Percentiles rank a stretch among this genome's conserved stretches.
Evolutionary conservation across 2,329 filamentous ascomycete genomes (phyloP).

Genomic region (Fusarium longipes): DNA sequence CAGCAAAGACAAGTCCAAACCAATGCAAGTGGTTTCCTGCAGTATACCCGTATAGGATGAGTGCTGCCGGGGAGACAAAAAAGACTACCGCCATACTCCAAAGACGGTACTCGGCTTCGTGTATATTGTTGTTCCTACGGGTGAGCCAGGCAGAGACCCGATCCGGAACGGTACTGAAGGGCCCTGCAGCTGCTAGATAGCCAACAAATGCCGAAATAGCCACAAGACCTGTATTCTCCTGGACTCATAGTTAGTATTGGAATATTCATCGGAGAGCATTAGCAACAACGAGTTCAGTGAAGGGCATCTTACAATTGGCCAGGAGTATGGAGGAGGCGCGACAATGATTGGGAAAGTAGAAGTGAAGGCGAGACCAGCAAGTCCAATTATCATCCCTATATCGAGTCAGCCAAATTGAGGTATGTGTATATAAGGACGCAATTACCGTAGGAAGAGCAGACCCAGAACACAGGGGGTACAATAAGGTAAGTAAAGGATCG

Average conservation of each 20-base stretch:
- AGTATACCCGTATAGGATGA: neutral
- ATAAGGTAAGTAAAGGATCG: constrained; percentile 1
- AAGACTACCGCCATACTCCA: neutral
- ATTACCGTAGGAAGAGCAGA: constrained; percentile 1
- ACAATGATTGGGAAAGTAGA: neutral
- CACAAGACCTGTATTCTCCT: constrained; percentile 4
- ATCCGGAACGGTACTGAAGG: neutral
- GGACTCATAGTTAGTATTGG: neutral
- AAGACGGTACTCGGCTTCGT: constrained; percentile 4
- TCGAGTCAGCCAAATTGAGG: neutral
- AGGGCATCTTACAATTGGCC: constrained; percentile 4
- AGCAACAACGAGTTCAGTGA: neutral
- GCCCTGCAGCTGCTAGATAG: neutral
- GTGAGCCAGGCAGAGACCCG: neutral
- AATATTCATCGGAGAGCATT: neutral
- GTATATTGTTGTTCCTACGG: neutral
- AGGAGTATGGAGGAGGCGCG: neutral
- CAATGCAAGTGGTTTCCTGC: neutral
- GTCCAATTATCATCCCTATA: neutral
- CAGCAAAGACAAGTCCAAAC: neutral
- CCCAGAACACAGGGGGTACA: constrained; percentile 1
- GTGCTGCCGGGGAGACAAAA: neutral
- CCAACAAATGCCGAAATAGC: neutral
- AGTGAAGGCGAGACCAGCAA: neutral
- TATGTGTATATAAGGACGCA: neutral